These are phyloP conservation scores for Erysimum cheiri DNA, from an alignment of 441 rosid genomes.

Conservation along the genomic window DNA sequence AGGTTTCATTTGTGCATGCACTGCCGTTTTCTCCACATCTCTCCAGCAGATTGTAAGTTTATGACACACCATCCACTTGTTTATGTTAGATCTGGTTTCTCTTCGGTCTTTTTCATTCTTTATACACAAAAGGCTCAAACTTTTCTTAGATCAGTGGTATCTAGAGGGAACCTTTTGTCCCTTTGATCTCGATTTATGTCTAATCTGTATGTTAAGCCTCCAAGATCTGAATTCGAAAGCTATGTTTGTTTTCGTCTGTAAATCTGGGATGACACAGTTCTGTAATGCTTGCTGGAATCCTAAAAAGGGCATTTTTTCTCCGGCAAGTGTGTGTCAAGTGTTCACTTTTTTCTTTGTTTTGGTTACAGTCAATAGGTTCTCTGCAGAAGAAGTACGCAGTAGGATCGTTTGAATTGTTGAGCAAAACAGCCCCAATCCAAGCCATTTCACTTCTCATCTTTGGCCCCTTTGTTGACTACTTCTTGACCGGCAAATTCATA, in stretches of 20 bases:
- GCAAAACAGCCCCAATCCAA: conserved; percentile 97
- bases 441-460: conserved; percentile 85
- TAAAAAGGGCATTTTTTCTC: not conserved
- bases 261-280: not conserved
- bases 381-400: conserved; percentile 87
- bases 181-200: not conserved
- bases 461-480: conserved; percentile 87
- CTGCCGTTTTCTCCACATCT: conserved; percentile 84
- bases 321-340: not conserved
- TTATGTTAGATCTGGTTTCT: not conserved
- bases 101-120: conserved; percentile 2
- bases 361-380: conserved; percentile 84
- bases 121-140: not conserved
- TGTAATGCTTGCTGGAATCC: conserved; percentile 1
- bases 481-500: conserved; percentile 67
- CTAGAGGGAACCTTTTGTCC: not conserved
- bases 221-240: not conserved
- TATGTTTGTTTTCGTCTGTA: not conserved
- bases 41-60: conserved; percentile 91
- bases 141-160: conserved; percentile 3
- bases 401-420: conserved; percentile 92
- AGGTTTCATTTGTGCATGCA: conserved; percentile 84
- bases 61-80: not conserved
- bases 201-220: not conserved
- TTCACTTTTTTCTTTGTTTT: not conserved